A percentile compares a stretch with the other conserved stretches of the same genome.
Evolutionary conservation across 257 asterid species (phyloP).

Genomic region (Nicotiana attenuata): DNA sequence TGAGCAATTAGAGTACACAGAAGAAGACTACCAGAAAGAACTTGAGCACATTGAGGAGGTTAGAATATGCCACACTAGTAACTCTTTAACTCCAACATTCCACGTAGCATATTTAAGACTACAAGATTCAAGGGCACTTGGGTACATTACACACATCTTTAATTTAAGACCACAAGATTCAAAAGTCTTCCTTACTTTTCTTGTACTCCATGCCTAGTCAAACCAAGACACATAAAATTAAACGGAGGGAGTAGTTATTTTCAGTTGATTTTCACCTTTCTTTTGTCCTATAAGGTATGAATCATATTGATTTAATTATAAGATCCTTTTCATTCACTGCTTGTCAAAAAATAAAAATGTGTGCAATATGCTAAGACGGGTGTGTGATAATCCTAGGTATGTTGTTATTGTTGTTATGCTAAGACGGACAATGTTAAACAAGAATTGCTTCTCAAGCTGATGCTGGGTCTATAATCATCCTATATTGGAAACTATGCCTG

Average conservation of each 20-base stretch:
- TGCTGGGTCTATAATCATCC: not conserved
- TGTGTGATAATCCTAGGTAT: too few species aligned
- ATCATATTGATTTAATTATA: not conserved
- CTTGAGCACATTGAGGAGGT: slow-evolving; percentile 98
- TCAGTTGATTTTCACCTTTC: not conserved
- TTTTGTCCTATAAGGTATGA: not conserved
- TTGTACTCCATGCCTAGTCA: too few species aligned
- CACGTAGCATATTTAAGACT: too few species aligned
- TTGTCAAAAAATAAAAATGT: not conserved
- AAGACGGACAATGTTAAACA: not conserved
- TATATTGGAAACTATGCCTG: not conserved
- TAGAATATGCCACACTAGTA: not conserved
- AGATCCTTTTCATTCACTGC: not conserved
- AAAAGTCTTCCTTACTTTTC: too few species aligned
- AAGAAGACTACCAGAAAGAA: slow-evolving; percentile 95
- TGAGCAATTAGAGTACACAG: slow-evolving; percentile 85
- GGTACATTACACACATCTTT: too few species aligned
- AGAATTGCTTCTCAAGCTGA: not conserved
- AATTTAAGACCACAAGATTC: too few species aligned
- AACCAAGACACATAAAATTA: too few species aligned
- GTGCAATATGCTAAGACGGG: not conserved
- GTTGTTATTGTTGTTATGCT: not conserved
- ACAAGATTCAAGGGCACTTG: too few species aligned
- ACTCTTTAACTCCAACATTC: too few species aligned
- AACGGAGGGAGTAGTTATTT: not conserved